Evolutionary conservation across 2,329 filamentous ascomycete species (phyloP).

Genomic region (Scedosporium dehoogii): DNA sequence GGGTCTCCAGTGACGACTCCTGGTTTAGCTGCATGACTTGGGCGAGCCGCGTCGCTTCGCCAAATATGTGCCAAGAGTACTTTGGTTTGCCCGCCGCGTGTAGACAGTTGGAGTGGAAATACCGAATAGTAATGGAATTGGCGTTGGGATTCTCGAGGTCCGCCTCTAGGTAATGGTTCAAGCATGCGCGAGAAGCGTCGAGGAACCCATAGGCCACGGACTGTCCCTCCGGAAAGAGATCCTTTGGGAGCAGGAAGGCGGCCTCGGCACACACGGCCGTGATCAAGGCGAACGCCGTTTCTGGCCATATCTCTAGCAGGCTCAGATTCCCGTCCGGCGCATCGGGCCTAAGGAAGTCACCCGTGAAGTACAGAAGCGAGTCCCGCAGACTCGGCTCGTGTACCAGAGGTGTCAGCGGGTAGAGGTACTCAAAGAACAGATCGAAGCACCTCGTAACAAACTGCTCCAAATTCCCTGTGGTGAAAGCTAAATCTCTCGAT

Average conservation of each 20-base stretch:
- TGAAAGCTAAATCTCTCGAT: conserved; percentile 14
- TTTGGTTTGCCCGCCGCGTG: conserved; percentile 31
- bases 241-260: conserved; percentile 27
- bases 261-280: conserved; percentile 33
- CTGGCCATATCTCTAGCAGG: conserved; percentile 21
- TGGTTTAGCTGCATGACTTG: conserved; percentile 33
- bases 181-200: conserved; percentile 25
- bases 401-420: conserved; percentile 29
- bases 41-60: conserved; percentile 29
- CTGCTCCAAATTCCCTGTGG: conserved; percentile 15
- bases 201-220: conserved; percentile 26
- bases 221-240: conserved; percentile 29
- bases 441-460: conserved; percentile 24
- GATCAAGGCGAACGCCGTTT: conserved; percentile 29
- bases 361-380: conserved; percentile 22
- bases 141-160: conserved; percentile 31
- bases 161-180: conserved; percentile 27
- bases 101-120: conserved; percentile 34
- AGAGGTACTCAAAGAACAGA: conserved; percentile 32
- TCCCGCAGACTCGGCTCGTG: conserved; percentile 29
- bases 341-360: not conserved
- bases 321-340: not conserved
- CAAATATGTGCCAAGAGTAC: conserved; percentile 34
- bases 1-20: conserved; percentile 24
- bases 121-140: conserved; percentile 31